phyloP scores from a whole-genome alignment of 495 filamentous ascomycete species.

The Aspergillus conjunctus region DNA sequence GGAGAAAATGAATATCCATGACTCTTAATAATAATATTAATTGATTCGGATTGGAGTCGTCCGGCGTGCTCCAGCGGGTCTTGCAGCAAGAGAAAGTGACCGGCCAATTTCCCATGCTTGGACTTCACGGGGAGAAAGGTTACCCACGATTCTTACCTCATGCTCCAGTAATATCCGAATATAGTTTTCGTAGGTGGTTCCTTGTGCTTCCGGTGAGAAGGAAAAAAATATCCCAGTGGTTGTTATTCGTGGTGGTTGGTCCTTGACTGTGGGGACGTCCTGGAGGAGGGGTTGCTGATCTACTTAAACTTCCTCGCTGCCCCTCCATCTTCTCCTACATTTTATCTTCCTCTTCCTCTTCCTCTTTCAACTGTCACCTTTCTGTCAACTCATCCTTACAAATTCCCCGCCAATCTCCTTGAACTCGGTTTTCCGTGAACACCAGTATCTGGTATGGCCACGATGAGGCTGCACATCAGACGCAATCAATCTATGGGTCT shows the following conservation, averaged over 20 bases:
- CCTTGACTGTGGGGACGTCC: neutral
- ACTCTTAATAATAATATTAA: neutral
- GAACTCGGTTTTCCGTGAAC: neutral
- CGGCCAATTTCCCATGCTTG: neutral
- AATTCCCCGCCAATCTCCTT: too few species aligned
- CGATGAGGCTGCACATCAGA: conserved; percentile 39
- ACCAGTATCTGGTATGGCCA: conserved; percentile 37
- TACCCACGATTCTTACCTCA: neutral
- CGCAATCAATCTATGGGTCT: conserved; percentile 27
- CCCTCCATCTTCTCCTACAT: conserved; percentile 9
- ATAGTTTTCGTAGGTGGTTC: conserved; percentile 6
- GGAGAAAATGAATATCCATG: conserved; percentile 2
- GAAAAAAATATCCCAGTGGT: neutral
- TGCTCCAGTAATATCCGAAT: conserved; percentile 11
- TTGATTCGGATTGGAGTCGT: conserved; percentile 17
- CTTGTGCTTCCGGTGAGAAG: conserved; percentile 13
- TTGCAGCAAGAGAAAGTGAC: neutral
- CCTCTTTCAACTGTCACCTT: conserved; percentile 12
- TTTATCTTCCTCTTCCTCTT: conserved; percentile 5
- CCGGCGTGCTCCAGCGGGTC: conserved; percentile 13
- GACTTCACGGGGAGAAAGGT: neutral
- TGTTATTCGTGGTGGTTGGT: neutral
- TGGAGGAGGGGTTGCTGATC: neutral
- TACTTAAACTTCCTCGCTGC: conserved; percentile 7
- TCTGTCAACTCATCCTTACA: neutral